Base-by-base conservation (phyloP, 306 rosid species). In the Morella rubra region DNA sequence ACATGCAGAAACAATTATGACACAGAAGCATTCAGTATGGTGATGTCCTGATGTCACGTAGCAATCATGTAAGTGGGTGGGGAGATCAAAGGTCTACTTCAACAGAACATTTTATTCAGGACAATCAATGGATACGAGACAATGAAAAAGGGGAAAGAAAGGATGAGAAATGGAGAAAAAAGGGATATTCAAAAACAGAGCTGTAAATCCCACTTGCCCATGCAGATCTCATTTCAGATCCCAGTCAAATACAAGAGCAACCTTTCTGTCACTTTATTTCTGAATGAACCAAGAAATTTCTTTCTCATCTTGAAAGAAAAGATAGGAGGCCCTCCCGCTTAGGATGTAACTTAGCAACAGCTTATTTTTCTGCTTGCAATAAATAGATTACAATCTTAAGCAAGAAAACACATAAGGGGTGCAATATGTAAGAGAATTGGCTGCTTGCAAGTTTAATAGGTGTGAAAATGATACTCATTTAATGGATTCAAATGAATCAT, bases 11-110 rank as follows among this genome's bases (percentile, higher is more conserved):
- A 69, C 15, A 69, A 13, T 42, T 49, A 74, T 76, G 71, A 59
- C 70, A 53, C 42, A 69, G 53, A 79, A 61, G 59, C 68, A 82
- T 56, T 47, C n/a, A 49, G 15, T 65, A 54, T 6, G 69, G 49
- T 49, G 55, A 44, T 14, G 37, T 16, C 69, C 52, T 44, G 15
- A 27, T 7, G 13, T 58, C 64, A 20, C 8, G n/a, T 16, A 52
- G 56, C 56, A 52, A 52, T 19, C 56, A 15, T 52, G n/a, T 52
- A 52, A 1, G 6, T 5, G 16, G 55, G 5, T 16, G 16, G 55
- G 16, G 55, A 15, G 55, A 51, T 16, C 14, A 19, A 52, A 19
- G 7, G 19, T 16, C 56, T 13, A 15, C 7, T 52, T n/a, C 56
- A 52, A 52, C 16, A 8, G 16, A 52, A 52, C n/a, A 52, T 16